Percentiles rank a stretch among this genome's conserved stretches.
Evolutionary conservation across 495 filamentous ascomycete species (phyloP).

Genomic region (Stereocaulon alpinum): DNA sequence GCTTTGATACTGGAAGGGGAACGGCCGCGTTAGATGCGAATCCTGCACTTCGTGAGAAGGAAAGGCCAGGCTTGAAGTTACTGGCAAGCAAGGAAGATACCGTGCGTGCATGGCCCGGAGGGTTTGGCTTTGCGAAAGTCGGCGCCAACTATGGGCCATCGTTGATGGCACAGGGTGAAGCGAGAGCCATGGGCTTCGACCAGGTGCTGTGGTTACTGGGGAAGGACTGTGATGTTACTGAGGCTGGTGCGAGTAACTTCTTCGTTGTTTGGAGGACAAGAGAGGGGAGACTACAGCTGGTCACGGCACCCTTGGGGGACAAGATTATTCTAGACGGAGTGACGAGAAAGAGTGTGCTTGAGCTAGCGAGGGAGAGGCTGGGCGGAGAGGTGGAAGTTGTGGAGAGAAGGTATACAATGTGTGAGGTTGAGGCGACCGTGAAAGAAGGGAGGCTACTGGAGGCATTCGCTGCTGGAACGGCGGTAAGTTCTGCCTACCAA

Average conservation of each 20-base stretch:
- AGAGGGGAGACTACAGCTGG: constrained; percentile 57
- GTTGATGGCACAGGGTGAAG: constrained; percentile 64
- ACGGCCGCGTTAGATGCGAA: neutral
- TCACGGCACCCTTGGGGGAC: constrained; percentile 74
- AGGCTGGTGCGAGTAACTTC: constrained; percentile 89
- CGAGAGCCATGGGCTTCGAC: constrained; percentile 58
- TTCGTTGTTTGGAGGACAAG: constrained; percentile 71
- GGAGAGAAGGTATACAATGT: constrained; percentile 71
- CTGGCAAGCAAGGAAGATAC: constrained; percentile 67
- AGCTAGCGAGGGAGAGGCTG: constrained; percentile 58
- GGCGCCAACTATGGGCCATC: constrained; percentile 87
- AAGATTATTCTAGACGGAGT: constrained; percentile 79
- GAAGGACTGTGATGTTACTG: constrained; percentile 62
- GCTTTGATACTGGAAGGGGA: constrained; percentile 29
- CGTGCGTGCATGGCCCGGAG: constrained; percentile 85
- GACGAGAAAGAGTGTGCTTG: constrained; percentile 64
- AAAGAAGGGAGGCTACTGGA: constrained; percentile 71
- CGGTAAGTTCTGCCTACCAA: constrained; percentile 42
- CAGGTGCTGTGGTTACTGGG: constrained; percentile 93
- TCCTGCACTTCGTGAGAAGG: neutral
- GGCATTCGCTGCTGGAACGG: constrained; percentile 79
- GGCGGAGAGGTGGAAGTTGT: constrained; percentile 56
- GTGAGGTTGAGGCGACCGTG: constrained; percentile 61
- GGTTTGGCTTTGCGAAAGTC: constrained; percentile 82
- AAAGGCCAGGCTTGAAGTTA: constrained; percentile 55